These are phyloP conservation scores for Colletotrichum echinochloae DNA, from an alignment of 2,329 filamentous ascomycete species.

Conservation along the genomic window DNA sequence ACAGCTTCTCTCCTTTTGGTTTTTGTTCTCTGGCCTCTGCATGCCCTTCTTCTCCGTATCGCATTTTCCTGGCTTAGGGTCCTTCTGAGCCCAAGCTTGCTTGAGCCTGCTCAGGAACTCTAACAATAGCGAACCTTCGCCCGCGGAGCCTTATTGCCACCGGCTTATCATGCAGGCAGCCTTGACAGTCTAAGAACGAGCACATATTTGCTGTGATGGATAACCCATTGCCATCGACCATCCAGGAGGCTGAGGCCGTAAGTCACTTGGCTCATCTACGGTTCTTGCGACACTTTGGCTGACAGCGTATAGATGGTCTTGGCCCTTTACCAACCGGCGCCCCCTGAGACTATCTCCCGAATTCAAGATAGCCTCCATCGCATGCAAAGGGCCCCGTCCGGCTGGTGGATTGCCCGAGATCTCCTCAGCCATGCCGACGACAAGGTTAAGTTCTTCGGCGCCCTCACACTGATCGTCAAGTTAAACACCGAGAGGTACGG, in stretches of 20 bases:
- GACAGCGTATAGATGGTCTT: slow-evolving; percentile 56
- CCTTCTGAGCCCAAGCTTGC: neutral
- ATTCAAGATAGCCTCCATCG: slow-evolving; percentile 81
- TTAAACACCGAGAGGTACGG: slow-evolving; percentile 87
- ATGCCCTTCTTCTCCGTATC: neutral
- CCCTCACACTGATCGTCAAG: slow-evolving; percentile 92
- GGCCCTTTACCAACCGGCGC: slow-evolving; percentile 65
- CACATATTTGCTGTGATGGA: slow-evolving; percentile 29
- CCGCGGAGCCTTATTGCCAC: neutral
- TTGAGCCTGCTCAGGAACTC: neutral
- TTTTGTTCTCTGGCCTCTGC: neutral
- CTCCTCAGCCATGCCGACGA: slow-evolving; percentile 77
- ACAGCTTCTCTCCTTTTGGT: no score
- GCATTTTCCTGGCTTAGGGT: neutral
- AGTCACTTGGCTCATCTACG: neutral
- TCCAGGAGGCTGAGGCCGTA: slow-evolving; percentile 38
- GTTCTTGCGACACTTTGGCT: neutral
- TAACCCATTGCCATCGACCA: slow-evolving; percentile 27
- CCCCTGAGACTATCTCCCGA: slow-evolving; percentile 59
- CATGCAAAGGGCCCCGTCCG: slow-evolving; percentile 82
- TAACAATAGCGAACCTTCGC: neutral
- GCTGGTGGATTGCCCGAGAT: slow-evolving; percentile 87
- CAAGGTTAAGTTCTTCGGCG: slow-evolving; percentile 91
- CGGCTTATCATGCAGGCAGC: slow-evolving; percentile 1
- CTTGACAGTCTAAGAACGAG: neutral